phyloP scores from a whole-genome alignment of 495 filamentous ascomycete species.

The Penicillium roqueforti region DNA sequence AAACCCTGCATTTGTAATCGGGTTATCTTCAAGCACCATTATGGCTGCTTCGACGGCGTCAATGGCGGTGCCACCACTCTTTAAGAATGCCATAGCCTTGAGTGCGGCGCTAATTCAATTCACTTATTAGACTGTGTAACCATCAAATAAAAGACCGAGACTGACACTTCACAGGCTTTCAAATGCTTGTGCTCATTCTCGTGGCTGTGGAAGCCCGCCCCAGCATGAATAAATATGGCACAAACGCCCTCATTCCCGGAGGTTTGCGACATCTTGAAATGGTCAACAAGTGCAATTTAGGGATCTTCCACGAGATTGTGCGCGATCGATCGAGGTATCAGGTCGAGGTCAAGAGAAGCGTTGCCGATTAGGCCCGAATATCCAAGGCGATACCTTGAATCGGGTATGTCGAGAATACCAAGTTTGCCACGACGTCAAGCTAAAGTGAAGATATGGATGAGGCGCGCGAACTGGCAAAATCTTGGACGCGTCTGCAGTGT shows the following conservation, averaged over 20 bases:
- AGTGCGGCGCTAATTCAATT: conserved; percentile 61
- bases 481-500: not conserved
- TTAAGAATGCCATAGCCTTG: conserved; percentile 73
- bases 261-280: conserved; percentile 25
- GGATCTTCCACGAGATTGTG: not conserved
- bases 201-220: conserved; percentile 87
- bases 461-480: not conserved
- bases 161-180: conserved; percentile 81
- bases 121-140: conserved; percentile 5
- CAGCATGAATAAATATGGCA: conserved; percentile 93
- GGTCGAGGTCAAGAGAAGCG: too few species aligned
- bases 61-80: conserved; percentile 69
- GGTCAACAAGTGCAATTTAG: not conserved
- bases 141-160: conserved; percentile 12
- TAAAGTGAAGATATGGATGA: not conserved
- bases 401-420: not conserved
- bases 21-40: conserved; percentile 79
- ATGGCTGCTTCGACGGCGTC: conserved; percentile 94
- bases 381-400: not conserved
- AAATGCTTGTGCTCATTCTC: conserved; percentile 82
- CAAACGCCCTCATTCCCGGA: conserved; percentile 43
- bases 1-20: conserved; percentile 94
- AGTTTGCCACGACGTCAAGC: not conserved
- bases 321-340: not conserved
- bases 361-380: not conserved